Base-by-base conservation (phyloP, 2,329 filamentous ascomycete species). In the Colletotrichum neosansevieriae region DNA sequence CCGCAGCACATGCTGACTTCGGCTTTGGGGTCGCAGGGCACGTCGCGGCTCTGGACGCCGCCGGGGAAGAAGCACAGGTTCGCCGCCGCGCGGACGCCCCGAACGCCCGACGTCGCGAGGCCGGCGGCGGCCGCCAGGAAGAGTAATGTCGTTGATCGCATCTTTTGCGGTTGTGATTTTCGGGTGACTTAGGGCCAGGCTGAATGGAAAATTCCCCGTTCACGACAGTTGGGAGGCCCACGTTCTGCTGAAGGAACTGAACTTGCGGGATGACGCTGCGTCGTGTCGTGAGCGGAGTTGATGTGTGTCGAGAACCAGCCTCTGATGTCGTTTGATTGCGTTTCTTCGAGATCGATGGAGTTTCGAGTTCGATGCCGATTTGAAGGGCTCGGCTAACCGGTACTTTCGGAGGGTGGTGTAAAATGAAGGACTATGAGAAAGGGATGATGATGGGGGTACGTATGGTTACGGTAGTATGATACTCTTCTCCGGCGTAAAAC, bases 1-100 rank as follows among this genome's bases (percentile, higher is more conserved):
- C 65, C 65, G 61, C 65, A 68, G 54, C 65, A 68, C 65, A 68
- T 68, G 65, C 65, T 68, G 54, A 65, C 65, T 17, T 68, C 61
- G 34, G 65, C 65, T 12, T 42, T 68, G 19, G 61, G 65, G 42
- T 68, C 65, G 61, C 65, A 68, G n/a, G 65, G 65, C 6, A 68
- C 61, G 40, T 68, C 65, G 17, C 21, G 60, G 47, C 53, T 58
- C 54, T 68, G 65, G 5, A 68, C n/a, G 49, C 65, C 65, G 47
- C 65, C 65, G 21, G 65, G 65, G 54, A 68, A 68, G 61, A 59
- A 68, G 61, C 65, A 68, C 38, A 68, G 40, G 47, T 68, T 65
- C 6, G 65, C 65, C 13, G 60, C 65, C 10, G 61, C 65, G 32
- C 59, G 19, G 17, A 38, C 51, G 2, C 51, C 51, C 11, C 24